Conservation (phyloP, 192 early-diverging fungal genomes). For the Helicostylum pulchrum region DNA sequence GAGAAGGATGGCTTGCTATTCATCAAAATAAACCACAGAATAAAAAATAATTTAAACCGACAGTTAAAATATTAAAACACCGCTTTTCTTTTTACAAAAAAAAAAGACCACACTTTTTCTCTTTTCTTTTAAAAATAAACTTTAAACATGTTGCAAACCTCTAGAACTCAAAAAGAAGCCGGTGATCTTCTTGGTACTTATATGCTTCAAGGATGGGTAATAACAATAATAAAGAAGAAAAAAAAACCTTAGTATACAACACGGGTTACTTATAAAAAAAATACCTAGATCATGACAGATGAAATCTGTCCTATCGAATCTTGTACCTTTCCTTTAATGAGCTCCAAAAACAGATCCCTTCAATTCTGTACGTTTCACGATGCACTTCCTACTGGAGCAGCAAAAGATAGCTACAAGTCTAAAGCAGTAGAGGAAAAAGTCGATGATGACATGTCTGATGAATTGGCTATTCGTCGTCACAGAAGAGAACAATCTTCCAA, state of each 20-base stretch:
- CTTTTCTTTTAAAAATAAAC: not conserved
- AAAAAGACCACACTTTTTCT: not conserved
- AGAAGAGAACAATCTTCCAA: conserved; percentile 46
- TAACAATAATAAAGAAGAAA: not conserved
- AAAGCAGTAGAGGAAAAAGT: not conserved
- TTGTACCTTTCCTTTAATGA: conserved; percentile 31
- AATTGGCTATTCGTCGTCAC: not conserved
- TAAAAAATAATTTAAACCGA: not conserved
- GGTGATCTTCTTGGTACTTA: conserved; percentile 18
- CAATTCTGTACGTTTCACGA: conserved; percentile 37
- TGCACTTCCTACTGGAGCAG: conserved; percentile 10
- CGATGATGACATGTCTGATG: not conserved
- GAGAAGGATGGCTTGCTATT: conserved; percentile 34
- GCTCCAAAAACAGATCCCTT: conserved; percentile 30
- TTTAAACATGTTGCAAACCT: not conserved
- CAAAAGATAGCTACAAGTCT: not conserved
- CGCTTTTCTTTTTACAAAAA: not conserved
- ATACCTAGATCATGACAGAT: conserved; percentile 34
- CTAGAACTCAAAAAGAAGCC: conserved; percentile 1
- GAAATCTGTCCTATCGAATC: conserved; percentile 20
- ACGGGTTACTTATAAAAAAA: not conserved
- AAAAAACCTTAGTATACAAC: not conserved
- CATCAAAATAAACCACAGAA: conserved; percentile 15
- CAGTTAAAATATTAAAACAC: not conserved
- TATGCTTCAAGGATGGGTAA: conserved; percentile 41